phyloP scores from a whole-genome alignment of 2,329 filamentous ascomycete genomes.

The Pestalotiopsis sp. region DNA sequence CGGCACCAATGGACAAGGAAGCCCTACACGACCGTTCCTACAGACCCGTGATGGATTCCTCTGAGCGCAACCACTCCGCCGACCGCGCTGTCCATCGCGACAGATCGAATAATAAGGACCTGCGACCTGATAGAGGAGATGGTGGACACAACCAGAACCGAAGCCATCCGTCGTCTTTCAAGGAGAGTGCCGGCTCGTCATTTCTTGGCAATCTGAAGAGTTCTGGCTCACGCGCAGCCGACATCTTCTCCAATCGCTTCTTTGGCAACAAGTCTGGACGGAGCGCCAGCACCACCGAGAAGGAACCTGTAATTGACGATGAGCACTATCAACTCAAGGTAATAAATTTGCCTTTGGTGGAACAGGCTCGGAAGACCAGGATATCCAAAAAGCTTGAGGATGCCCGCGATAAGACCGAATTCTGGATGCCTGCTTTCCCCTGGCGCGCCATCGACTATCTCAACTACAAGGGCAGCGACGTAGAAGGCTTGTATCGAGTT shows the following conservation, averaged over 20 bases:
- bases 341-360: slow-evolving; percentile 82
- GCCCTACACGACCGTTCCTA: slow-evolving; percentile 64
- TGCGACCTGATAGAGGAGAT: slow-evolving; percentile 47
- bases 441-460: slow-evolving; percentile 97
- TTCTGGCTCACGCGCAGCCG: slow-evolving; percentile 74
- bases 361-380: slow-evolving; percentile 87
- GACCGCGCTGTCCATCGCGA: slow-evolving; percentile 62
- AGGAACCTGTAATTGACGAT: slow-evolving; percentile 69
- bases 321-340: slow-evolving; percentile 85
- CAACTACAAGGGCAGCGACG: slow-evolving; percentile 91
- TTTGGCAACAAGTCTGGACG: slow-evolving; percentile 74
- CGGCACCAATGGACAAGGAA: slow-evolving; percentile 60
- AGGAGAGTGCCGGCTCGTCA: slow-evolving; percentile 62
- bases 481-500: slow-evolving; percentile 90
- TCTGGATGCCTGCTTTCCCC: slow-evolving; percentile 96
- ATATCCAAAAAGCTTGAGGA: slow-evolving; percentile 89
- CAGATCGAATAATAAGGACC: slow-evolving; percentile 45
- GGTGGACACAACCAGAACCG: slow-evolving; percentile 33
- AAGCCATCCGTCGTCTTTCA: slow-evolving; percentile 57
- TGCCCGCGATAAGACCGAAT: slow-evolving; percentile 93
- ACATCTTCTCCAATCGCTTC: slow-evolving; percentile 80
- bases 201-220: slow-evolving; percentile 77
- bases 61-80: slow-evolving; percentile 70
- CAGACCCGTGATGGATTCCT: slow-evolving; percentile 68
- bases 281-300: slow-evolving; percentile 72